Base-by-base conservation (phyloP, 441 rosid genomes). In the Mallotus japonicus region DNA sequence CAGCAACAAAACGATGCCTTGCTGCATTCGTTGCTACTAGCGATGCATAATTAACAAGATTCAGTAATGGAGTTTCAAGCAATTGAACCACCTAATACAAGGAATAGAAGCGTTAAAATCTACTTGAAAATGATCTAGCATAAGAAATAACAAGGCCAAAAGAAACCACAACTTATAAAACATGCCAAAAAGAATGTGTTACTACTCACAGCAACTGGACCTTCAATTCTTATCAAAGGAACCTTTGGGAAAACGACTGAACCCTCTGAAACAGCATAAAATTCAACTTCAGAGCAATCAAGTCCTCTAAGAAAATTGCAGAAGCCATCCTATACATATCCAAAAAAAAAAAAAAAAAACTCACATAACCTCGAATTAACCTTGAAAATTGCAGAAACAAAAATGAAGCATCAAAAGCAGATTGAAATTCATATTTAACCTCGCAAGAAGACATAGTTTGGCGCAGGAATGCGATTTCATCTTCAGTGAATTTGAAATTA, bases 181-280 rank as follows among this genome's bases (percentile, higher is more conserved):
- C 34, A 74, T 57, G 9, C 20, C 51, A 6, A 32, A 12, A 40
- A 54, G 6, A 47, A 53, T 2, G 46, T 32, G 55, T 64, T 78
- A 88, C 99, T 90, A 88, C 99, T 90, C 75, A 91, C 99, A 76
- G 96, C 97, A 67, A 90, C 76, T 24, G 97, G 98, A 57, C 98
- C 99, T 86, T 91, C 97, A 60, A 95, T 83, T 83, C 97, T 84
- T 78, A 95, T 77, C 64, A 95, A 82, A 75, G 99, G 99, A 49
- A 95, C 93, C 84, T 95, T 95, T 5, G 99, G 98, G 80, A 95
- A 95, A 82, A 92, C 99, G 73, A 90, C 97, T 12, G 96, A 77
- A 55, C 99, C 99, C 84, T 95, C 98, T 2, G 96, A 65, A 80
- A 90, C 79, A 69, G 99, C 91, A 86, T 89, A 88, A 8, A 92